These are phyloP conservation scores for Serendipita sp. DNA, from an alignment of 768 basidiomycete genomes.

Conservation along the genomic window DNA sequence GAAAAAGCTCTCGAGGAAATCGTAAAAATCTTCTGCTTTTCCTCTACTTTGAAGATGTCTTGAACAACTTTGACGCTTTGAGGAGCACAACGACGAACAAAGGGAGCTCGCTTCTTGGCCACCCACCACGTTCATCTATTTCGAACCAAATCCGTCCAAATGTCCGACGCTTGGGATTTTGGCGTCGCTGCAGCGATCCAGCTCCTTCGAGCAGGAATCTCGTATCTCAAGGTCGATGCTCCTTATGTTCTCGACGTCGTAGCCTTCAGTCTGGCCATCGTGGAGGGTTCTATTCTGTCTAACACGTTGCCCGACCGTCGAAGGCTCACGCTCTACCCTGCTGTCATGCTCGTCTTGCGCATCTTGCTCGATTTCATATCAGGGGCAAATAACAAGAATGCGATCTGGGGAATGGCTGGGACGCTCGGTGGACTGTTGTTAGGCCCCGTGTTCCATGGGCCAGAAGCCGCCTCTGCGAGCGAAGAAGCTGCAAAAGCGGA, in stretches of 20 bases:
- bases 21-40: too few species aligned
- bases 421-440: not conserved
- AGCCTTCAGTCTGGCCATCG: not conserved
- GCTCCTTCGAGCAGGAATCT: not conserved
- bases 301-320: not conserved
- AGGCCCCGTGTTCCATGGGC: not conserved
- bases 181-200: not conserved
- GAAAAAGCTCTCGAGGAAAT: not conserved
- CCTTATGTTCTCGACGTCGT: not conserved
- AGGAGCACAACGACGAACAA: not conserved
- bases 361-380: not conserved
- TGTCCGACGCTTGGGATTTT: not conserved
- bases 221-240: not conserved
- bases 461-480: not conserved
- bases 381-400: not conserved
- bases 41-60: too few species aligned
- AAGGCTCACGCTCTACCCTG: not conserved
- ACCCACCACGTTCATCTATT: not conserved
- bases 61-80: not conserved
- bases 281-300: not conserved
- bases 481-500: not conserved
- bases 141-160: not conserved
- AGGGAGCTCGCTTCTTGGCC: not conserved
- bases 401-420: not conserved
- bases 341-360: not conserved